Percentiles rank a stretch among this genome's conserved stretches.
These are phyloP conservation scores for Fragosphaeria purpurea DNA, from an alignment of 2,329 filamentous ascomycete genomes.

Conservation along the genomic window DNA sequence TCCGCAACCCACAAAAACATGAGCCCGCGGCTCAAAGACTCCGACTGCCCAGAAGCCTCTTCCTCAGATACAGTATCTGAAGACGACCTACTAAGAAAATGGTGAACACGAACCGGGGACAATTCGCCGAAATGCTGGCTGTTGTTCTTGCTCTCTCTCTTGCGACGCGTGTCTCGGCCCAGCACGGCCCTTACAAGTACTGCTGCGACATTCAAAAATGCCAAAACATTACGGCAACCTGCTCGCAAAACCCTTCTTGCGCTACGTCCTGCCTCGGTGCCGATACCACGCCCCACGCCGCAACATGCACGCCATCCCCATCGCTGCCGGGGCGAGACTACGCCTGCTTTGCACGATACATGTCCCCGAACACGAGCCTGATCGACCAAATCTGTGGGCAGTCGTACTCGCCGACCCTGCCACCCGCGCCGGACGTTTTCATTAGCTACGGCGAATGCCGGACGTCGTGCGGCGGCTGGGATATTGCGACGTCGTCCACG, in stretches of 20 bases:
- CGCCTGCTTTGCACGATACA: slow-evolving; percentile 1
- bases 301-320: neutral
- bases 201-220: slow-evolving; percentile 5
- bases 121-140: too few relatives aligned
- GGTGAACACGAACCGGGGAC: too few relatives aligned
- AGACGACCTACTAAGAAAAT: too few relatives aligned
- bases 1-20: too few relatives aligned
- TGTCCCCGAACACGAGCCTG: slow-evolving; percentile 1
- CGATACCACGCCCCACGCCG: neutral
- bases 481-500: neutral
- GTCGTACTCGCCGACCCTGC: neutral
- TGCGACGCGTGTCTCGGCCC: neutral
- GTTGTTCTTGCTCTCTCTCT: neutral
- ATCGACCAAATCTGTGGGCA: slow-evolving; percentile 2
- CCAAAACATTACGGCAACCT: neutral
- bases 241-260: neutral
- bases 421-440: neutral
- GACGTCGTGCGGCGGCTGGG: neutral
- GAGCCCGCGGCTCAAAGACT: too few relatives aligned
- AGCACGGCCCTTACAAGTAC: slow-evolving; percentile 1
- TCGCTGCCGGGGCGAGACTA: neutral
- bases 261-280: neutral
- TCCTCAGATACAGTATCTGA: too few relatives aligned
- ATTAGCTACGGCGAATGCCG: slow-evolving; percentile 1
- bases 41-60: too few relatives aligned